phyloP scores from a whole-genome alignment of 257 asterid genomes.

The Cruciata laevipes region DNA sequence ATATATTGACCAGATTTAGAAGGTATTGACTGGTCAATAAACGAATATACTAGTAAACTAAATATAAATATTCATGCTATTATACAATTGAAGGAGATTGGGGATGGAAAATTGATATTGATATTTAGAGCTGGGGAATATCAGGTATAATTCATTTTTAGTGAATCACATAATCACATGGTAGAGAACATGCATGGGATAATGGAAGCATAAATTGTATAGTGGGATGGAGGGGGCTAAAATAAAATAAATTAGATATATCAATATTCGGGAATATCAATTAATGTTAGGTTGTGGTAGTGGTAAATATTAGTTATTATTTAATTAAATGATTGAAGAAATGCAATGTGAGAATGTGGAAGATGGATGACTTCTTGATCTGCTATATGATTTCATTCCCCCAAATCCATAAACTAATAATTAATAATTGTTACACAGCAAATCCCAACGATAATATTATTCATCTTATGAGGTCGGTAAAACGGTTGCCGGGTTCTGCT shows the following conservation, averaged over 20 bases:
- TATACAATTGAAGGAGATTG: neutral
- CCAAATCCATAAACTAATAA: neutral
- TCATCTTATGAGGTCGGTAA: constrained; percentile 36
- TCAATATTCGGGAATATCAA: neutral
- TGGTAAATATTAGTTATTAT: neutral
- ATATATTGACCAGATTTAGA: neutral
- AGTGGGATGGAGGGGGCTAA: constrained; percentile 1
- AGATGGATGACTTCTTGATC: constrained; percentile 8
- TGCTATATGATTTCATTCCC: constrained; percentile 9
- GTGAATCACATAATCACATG: constrained; percentile 57
- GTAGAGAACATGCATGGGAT: constrained; percentile 36
- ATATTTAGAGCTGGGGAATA: neutral
- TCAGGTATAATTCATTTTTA: neutral
- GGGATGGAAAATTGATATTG: neutral
- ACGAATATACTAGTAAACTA: no score
- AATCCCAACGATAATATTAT: constrained; percentile 17
- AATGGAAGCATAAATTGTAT: constrained; percentile 8
- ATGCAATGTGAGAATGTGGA: constrained; percentile 5
- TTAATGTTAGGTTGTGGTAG: neutral
- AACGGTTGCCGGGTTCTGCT: constrained; percentile 24
- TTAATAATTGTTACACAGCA: constrained; percentile 15
- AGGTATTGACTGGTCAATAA: neutral
- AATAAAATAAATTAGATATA: constrained; percentile 17
- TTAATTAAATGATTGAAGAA: constrained; percentile 11
- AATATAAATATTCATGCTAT: no score